Conservation (phyloP, 2,329 filamentous ascomycete species). For the Ascocoryne sarcoides region DNA sequence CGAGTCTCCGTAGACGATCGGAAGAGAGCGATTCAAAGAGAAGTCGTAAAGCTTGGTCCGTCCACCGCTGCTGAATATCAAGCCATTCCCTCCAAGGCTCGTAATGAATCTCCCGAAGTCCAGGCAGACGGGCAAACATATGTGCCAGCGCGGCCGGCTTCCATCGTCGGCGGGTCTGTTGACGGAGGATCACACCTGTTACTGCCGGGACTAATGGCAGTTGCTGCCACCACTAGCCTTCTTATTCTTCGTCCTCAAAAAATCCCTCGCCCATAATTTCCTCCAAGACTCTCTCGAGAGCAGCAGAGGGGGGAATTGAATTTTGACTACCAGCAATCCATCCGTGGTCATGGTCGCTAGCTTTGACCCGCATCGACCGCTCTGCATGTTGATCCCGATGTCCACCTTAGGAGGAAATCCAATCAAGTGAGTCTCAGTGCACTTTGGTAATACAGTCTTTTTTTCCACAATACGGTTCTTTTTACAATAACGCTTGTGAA, state of each 20-base stretch:
- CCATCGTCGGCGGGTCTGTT: constrained; percentile 32
- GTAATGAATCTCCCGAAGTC: constrained; percentile 31
- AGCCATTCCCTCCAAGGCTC: constrained; percentile 32
- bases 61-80: constrained; percentile 9
- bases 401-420: no score
- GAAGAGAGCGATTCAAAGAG: constrained; percentile 24
- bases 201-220: constrained; percentile 30
- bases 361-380: constrained; percentile 16
- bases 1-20: constrained; percentile 25
- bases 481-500: no score
- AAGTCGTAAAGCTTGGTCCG: constrained; percentile 24
- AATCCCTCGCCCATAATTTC: constrained; percentile 27
- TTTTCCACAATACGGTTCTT: no score
- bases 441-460: no score
- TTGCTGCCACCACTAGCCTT: constrained; percentile 28
- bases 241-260: constrained; percentile 22
- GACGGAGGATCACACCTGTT: constrained; percentile 30
- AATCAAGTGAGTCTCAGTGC: no score
- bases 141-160: constrained; percentile 25
- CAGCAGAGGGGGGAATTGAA: constrained; percentile 10
- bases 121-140: constrained; percentile 30
- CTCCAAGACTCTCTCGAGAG: constrained; percentile 21
- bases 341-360: constrained; percentile 25
- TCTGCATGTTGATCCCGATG: constrained; percentile 8
- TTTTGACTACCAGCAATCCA: constrained; percentile 24